Evolutionary conservation across 495 filamentous ascomycete species (phyloP), one percentile per base, ranked within the genome.

Genomic region (Penicillium steckii): DNA sequence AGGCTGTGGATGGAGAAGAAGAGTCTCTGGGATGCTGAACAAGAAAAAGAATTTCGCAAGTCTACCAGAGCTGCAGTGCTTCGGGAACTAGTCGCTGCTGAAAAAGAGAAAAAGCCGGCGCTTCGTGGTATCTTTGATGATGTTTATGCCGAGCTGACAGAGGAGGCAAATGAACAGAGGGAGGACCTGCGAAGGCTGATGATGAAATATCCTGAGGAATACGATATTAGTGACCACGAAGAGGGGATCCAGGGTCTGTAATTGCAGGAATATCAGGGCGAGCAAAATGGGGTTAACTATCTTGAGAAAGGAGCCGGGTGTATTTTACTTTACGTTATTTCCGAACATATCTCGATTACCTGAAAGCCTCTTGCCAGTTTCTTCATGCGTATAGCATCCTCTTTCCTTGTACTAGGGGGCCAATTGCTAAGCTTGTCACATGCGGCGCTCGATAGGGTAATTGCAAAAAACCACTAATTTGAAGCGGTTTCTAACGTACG

Each of bases 141-240:
- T 65, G 79, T 95, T 7, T 96, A 93, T 67, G 87, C 90, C 66
- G 79, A 89, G 22, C 40, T 93, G 42, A 96, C 88, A 23, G 85
- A 88, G 46, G 92, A 96, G 55, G 72, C 85, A 40, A 79, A 75
- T 67, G 77, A 67, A 48, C 92, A 97, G 74, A 88, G 89, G 77
- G 71, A 73, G 57, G 80, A 88, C 69, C 67, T 97, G 58, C 87
- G 71, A 66, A 72, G 78, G 4, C 71, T 93, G 38, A 56, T 97
- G 17, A 83, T 89, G 64, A 82, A 79, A 59, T 97, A 96, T 77
- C 91, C 91, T 1, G 82, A 85, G 1, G 92, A 97, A 72, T 97
- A 97, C 68, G 89, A 96, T 65, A 41, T 92, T 22, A 78, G 73
- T 32, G 79, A 83, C 46, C 91, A 81, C 72, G 87, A 93, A 62